phyloP scores from a whole-genome alignment of 306 rosid species.

The Lablab purpureus region DNA sequence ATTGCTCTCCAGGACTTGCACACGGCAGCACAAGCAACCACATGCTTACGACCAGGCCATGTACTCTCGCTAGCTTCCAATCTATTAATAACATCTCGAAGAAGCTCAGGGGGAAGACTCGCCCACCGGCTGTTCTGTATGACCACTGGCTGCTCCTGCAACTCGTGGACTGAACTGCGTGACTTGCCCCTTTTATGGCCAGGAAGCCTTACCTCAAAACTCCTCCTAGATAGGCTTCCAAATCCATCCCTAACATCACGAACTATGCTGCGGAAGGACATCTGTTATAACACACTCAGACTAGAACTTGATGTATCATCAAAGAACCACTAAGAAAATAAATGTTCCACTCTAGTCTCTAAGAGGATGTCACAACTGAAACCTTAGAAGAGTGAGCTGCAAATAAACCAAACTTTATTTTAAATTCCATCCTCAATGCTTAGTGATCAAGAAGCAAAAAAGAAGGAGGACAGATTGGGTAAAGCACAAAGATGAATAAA shows the following conservation, averaged over 20 bases:
- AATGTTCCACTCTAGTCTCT: conserved; percentile 41
- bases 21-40: conserved; percentile 91
- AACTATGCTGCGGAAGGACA: conserved; percentile 95
- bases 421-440: conserved; percentile 55
- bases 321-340: conserved; percentile 23
- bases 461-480: conserved; percentile 58
- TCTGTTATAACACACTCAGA: conserved; percentile 51
- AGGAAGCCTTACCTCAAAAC: conserved; percentile 88
- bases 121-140: conserved; percentile 94
- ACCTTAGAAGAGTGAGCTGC: conserved; percentile 54
- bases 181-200: conserved; percentile 86
- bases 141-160: conserved; percentile 65
- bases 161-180: conserved; percentile 77
- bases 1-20: conserved; percentile 97
- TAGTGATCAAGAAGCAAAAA: conserved; percentile 61
- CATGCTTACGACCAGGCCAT: conserved; percentile 89
- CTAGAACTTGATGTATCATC: conserved; percentile 47
- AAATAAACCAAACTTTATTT: conserved; percentile 55
- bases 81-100: conserved; percentile 86
- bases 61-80: conserved; percentile 89
- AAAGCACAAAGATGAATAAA: conserved; percentile 64
- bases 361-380: conserved; percentile 34
- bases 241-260: conserved; percentile 96
- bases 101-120: conserved; percentile 92
- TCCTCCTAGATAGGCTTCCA: conserved; percentile 90